Evolutionary conservation across 176 grass and related monocot species (phyloP).

Genomic region (Phoenix dactylifera): DNA sequence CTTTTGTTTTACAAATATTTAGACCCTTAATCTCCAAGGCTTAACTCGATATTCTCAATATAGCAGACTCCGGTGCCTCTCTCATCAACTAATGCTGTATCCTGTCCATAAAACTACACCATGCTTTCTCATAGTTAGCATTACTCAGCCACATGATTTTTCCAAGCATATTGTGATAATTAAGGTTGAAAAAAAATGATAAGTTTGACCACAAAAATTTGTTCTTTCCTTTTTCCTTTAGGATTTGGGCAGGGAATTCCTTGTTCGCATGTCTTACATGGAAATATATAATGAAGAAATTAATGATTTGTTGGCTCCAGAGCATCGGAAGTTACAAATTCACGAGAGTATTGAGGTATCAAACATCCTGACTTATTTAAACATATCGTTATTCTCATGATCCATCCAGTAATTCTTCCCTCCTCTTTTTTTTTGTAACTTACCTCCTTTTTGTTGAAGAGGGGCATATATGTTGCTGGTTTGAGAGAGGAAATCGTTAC

Average conservation of each 20-base stretch:
- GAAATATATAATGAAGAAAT: constrained; percentile 99
- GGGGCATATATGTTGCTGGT: constrained; percentile 89
- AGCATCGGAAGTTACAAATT: constrained; percentile 92
- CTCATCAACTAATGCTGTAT: no score
- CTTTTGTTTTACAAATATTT: no score
- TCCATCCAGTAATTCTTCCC: not conserved
- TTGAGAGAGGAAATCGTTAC: constrained; percentile 96
- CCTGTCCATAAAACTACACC: no score
- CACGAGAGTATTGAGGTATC: constrained; percentile 84
- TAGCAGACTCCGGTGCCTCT: no score
- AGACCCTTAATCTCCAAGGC: no score
- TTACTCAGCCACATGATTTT: no score
- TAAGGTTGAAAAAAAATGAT: no score
- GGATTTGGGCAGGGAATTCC: constrained; percentile 79
- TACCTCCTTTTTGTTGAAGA: constrained; percentile 40
- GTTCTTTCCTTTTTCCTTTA: constrained; percentile 21
- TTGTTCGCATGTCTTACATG: constrained; percentile 97
- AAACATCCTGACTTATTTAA: not conserved
- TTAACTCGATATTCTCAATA: no score
- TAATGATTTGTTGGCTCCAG: constrained; percentile 82
- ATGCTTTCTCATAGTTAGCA: no score
- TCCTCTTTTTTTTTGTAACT: not conserved
- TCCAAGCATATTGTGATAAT: no score
- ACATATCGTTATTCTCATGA: no score
- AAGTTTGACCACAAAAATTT: no score